Conservation (phyloP, 2,329 filamentous ascomycete species). For the Cytospora schulzeri region DNA sequence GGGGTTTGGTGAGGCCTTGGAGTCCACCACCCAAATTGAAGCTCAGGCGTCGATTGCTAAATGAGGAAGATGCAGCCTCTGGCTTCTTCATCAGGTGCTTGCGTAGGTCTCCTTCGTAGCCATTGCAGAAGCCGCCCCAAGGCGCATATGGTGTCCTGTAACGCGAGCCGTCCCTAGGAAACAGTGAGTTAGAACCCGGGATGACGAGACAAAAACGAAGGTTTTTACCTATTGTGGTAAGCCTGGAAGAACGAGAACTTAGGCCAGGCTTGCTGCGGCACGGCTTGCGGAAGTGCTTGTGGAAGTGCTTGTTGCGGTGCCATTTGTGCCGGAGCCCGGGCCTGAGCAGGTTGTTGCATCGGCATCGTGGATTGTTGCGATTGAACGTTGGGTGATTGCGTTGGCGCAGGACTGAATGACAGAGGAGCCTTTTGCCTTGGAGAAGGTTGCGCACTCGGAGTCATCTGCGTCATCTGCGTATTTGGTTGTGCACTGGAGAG, state of each 20-base stretch:
- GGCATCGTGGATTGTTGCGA: conserved; percentile 18
- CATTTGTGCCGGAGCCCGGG: not conserved
- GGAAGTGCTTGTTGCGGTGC: conserved; percentile 2
- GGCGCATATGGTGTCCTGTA: conserved; percentile 63
- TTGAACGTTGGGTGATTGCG: not conserved
- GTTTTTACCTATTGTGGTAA: conserved; percentile 57
- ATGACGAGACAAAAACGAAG: not conserved
- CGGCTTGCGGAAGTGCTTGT: not conserved
- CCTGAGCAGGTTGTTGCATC: conserved; percentile 19
- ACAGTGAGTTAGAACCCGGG: conserved; percentile 17
- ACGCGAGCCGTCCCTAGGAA: conserved; percentile 52
- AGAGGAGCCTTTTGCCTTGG: conserved; percentile 11
- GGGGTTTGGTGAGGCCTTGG: conserved; percentile 26
- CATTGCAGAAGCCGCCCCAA: conserved; percentile 62
- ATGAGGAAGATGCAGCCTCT: conserved; percentile 34
- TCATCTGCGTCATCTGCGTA: not conserved
- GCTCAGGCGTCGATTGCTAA: conserved; percentile 34
- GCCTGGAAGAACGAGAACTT: conserved; percentile 63
- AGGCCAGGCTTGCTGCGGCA: conserved; percentile 42
- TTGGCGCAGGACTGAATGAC: not conserved
- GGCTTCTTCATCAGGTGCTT: conserved; percentile 49
- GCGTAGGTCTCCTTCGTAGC: conserved; percentile 56
- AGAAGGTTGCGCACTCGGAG: conserved; percentile 6
- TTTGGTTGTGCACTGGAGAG: conserved; percentile 5
- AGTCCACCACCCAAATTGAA: conserved; percentile 28